Evolutionary conservation across 192 early-diverging fungal species (phyloP), one percentile per base, ranked within the genome.

Genomic region (Gryganskiella cystojenkinii): DNA sequence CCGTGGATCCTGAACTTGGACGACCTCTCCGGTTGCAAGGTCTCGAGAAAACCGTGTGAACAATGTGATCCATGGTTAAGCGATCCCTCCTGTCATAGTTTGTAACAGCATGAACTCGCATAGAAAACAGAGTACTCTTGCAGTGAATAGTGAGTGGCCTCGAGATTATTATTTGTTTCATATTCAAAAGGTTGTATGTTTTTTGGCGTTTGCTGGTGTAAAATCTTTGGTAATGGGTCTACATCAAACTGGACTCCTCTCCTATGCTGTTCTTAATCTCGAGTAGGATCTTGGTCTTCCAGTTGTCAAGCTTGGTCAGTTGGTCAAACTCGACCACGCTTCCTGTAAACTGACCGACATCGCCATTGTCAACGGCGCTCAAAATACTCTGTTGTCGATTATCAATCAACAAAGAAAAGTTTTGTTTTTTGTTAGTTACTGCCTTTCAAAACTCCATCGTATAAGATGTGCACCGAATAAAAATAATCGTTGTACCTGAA

Each of bases 271-370:
- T 95, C 85, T 99, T 98, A 63, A 98, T 91, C 60, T 87, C 85
- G 60, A 98, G 84, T 47, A 98, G 82, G 54, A 98, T 83, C 28
- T 91, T 90, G 14, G 97, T 99, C 83, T 98, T 99, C 98, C 98
- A 99, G 74, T 88, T 88, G 85, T 99, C 98, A 40, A 99, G 86
- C 75, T 94, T 92, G 30, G 93, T 94, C 56, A 98, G 75, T 56
- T 90, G 84, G 80, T 99, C 96, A 84, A 88, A 99, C 42, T 92
- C 90, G 22, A 88, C 84, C 17, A 97, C 91, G 25, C 86, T 85
- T 64, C 90, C 86, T 6, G 95, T 95, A 64, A 97, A 99, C 10
- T 85, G 88, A 55, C 95, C 93, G 17, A 90, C 79, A 80, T 98
- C 96, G 46, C 85, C 87, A 53, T 84, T 88, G 60, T 96, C 92